Percentiles rank a stretch among this genome's conserved stretches.
phyloP scores from a whole-genome alignment of 2,329 filamentous ascomycete species.

The Calonectria pteridis region DNA sequence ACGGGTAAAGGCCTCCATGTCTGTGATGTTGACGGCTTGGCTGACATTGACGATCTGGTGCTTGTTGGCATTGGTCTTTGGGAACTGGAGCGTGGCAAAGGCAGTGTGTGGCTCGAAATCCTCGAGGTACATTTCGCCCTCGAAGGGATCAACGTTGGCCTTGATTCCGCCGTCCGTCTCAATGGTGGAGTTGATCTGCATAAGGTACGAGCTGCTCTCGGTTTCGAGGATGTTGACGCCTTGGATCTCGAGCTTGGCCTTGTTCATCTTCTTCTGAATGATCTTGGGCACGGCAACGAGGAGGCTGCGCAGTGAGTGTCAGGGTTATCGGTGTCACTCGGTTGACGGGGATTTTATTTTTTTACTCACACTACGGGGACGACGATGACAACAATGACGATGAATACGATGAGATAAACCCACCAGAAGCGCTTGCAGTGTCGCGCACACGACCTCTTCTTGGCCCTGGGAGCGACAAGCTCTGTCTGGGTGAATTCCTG shows the following conservation, averaged over 20 bases:
- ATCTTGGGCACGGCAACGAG: conserved; percentile 69
- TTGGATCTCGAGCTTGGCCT: conserved; percentile 64
- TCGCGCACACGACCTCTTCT: conserved; percentile 55
- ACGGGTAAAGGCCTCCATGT: conserved; percentile 62
- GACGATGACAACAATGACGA: conserved; percentile 64
- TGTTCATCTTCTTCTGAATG: conserved; percentile 67
- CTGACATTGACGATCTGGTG: conserved; percentile 65
- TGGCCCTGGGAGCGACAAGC: conserved; percentile 45
- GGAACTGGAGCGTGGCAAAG: conserved; percentile 66
- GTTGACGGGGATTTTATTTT: neutral
- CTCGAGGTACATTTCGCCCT: conserved; percentile 67
- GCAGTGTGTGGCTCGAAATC: conserved; percentile 60
- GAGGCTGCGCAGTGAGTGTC: conserved; percentile 55
- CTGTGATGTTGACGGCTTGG: conserved; percentile 60
- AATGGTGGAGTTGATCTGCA: conserved; percentile 70
- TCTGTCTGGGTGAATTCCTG: conserved; percentile 52
- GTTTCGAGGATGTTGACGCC: conserved; percentile 64
- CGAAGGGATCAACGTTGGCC: conserved; percentile 64
- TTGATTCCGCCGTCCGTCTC: conserved; percentile 63
- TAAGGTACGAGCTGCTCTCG: conserved; percentile 57
- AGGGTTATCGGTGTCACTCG: conserved; percentile 4
- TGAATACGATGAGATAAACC: conserved; percentile 65
- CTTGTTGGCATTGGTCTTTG: conserved; percentile 62
- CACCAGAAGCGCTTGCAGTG: conserved; percentile 73
- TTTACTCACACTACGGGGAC: conserved; percentile 69